A percentile compares a stretch with the other conserved stretches of the same genome.
These are phyloP conservation scores for Flaveria linearis DNA, from an alignment of 129 eudicot genomes.

Conservation along the genomic window DNA sequence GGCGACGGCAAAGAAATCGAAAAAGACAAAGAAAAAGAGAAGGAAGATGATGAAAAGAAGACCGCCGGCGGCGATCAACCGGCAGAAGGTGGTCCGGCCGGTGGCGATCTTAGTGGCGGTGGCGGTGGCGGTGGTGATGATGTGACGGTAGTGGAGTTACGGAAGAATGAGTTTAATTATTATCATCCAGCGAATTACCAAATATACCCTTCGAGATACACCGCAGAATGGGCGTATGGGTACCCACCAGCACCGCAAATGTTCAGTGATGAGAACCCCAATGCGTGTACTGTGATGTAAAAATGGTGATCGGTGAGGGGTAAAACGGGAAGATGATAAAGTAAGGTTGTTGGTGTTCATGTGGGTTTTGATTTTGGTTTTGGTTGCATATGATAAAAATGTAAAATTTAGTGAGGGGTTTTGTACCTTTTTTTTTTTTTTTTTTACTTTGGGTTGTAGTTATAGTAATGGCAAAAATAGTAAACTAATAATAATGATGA, in stretches of 20 bases:
- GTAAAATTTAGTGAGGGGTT: constrained; percentile 34
- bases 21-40: constrained; percentile 23
- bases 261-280: constrained; percentile 97
- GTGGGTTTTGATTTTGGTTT: constrained; percentile 26
- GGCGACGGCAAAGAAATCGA: constrained; percentile 31
- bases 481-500: constrained; percentile 15
- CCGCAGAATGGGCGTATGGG: constrained; percentile 52
- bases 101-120: constrained; percentile 2
- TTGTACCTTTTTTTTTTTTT: constrained; percentile 29
- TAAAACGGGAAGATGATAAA: constrained; percentile 18
- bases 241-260: constrained; percentile 81
- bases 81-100: constrained; percentile 22
- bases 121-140: constrained; percentile 43
- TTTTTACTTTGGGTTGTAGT: constrained; percentile 2
- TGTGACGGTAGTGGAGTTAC: constrained; percentile 48
- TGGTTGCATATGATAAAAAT: constrained; percentile 16
- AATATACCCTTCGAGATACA: constrained; percentile 54
- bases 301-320: constrained; percentile 36
- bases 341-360: constrained; percentile 36
- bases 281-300: constrained; percentile 91
- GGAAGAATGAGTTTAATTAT: constrained; percentile 62
- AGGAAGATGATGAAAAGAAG: constrained; percentile 3
- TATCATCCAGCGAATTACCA: constrained; percentile 49
- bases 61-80: constrained; percentile 20
- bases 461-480: neutral